Evolutionary conservation across 2,329 filamentous ascomycete species (phyloP).

Genomic region (Byssochlamys sp.): DNA sequence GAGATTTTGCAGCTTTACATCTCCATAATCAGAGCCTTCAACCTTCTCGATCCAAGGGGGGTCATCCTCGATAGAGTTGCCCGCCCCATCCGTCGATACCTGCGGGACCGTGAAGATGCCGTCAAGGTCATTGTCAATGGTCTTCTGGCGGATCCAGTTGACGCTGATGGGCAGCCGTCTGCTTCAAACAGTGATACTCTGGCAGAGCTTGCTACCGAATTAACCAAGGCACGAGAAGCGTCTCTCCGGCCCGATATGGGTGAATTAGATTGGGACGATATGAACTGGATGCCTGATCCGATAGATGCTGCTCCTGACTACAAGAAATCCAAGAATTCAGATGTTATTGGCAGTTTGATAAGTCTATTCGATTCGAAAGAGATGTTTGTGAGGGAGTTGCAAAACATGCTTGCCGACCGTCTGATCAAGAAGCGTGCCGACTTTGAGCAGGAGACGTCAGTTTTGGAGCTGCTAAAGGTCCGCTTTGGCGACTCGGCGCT

Average conservation of each 20-base stretch:
- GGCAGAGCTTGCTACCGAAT: slow-evolving; percentile 46
- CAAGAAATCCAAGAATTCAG: slow-evolving; percentile 75
- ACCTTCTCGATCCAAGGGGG: slow-evolving; percentile 54
- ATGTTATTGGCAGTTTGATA: slow-evolving; percentile 85
- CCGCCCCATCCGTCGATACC: slow-evolving; percentile 53
- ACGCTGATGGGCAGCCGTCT: slow-evolving; percentile 23
- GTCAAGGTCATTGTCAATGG: slow-evolving; percentile 56
- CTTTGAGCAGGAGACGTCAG: slow-evolving; percentile 71
- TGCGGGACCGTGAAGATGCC: slow-evolving; percentile 56
- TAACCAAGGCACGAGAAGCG: slow-evolving; percentile 34
- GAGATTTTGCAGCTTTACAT: slow-evolving; percentile 61
- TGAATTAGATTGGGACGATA: slow-evolving; percentile 80
- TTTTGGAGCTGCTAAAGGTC: slow-evolving; percentile 77
- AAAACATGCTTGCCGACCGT: slow-evolving; percentile 76
- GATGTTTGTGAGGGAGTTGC: slow-evolving; percentile 87
- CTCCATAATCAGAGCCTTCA: slow-evolving; percentile 56
- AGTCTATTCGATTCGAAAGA: slow-evolving; percentile 81
- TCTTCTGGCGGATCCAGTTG: slow-evolving; percentile 47
- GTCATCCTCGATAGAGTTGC: slow-evolving; percentile 59
- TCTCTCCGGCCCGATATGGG: slow-evolving; percentile 43
- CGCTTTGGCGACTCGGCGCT: slow-evolving; percentile 77
- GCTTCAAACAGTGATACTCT: slow-evolving; percentile 33
- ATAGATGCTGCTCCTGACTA: slow-evolving; percentile 89
- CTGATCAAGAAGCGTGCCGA: slow-evolving; percentile 56
- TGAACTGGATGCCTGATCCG: slow-evolving; percentile 86